Evolutionary conservation across 2,329 filamentous ascomycete species (phyloP).

Genomic region (Epicoccum nigrum): DNA sequence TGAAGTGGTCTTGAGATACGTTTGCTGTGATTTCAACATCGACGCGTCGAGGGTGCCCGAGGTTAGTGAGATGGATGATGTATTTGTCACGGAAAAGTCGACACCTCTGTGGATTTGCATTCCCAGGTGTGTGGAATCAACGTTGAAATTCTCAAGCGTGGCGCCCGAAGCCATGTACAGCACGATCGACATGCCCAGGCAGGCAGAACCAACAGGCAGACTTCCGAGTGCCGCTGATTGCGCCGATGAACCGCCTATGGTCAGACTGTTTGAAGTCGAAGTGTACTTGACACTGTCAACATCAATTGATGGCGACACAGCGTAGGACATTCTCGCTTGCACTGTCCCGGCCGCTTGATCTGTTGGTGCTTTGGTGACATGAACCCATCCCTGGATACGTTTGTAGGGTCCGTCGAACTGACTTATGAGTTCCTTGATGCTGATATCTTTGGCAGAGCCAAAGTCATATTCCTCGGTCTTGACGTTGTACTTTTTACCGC

Average conservation of each 20-base stretch:
- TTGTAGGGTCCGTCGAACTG: slow-evolving; percentile 42
- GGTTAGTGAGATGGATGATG: slow-evolving; percentile 41
- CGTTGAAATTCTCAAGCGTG: slow-evolving; percentile 41
- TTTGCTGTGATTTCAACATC: slow-evolving; percentile 47
- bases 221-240: slow-evolving; percentile 33
- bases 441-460: slow-evolving; percentile 29
- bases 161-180: slow-evolving; percentile 46
- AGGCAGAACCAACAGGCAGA: slow-evolving; percentile 33
- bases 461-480: slow-evolving; percentile 40
- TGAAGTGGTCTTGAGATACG: slow-evolving; percentile 47
- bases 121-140: slow-evolving; percentile 47
- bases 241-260: slow-evolving; percentile 35
- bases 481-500: slow-evolving; percentile 43
- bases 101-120: slow-evolving; percentile 45
- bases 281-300: slow-evolving; percentile 40
- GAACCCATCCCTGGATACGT: slow-evolving; percentile 48
- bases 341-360: slow-evolving; percentile 47
- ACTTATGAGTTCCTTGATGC: slow-evolving; percentile 39
- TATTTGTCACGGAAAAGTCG: slow-evolving; percentile 41
- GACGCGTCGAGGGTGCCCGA: slow-evolving; percentile 44
- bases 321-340: slow-evolving; percentile 45
- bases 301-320: slow-evolving; percentile 43
- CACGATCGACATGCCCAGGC: slow-evolving; percentile 47
- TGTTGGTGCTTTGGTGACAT: slow-evolving; percentile 42
- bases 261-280: slow-evolving; percentile 28